Base-by-base conservation (phyloP, 2,329 filamentous ascomycete genomes). In the Aspergillus japonicus region DNA sequence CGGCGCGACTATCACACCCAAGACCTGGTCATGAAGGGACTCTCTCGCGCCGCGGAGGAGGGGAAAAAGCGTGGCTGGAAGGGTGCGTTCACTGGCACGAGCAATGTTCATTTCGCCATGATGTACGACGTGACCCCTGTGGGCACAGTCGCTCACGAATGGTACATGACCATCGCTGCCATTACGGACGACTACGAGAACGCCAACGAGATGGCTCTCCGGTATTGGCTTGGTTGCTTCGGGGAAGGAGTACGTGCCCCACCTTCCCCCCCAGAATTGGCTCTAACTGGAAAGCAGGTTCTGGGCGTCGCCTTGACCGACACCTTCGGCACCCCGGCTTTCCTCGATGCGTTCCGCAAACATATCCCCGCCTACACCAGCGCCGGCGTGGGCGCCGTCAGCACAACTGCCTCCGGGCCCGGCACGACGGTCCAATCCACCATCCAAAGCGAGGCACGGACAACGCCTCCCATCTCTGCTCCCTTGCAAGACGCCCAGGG, bases 151-250 rank as follows among this genome's bases (percentile, higher is more conserved):
- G 95, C 95, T 0, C 95, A 99, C 72, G 95, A 99, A 78, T 99
- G 95, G 95, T 98, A 97, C 81, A 99, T 99, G 95, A 93, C 92
- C 47, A 94, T 96, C 63, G 95, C 95, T 0, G 93, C 95, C 44
- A 92, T 97, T 67, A 91, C 89, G 4, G 84, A 91, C 63, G 86
- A 97, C 76, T 99, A 99, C 73, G 84, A 87, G 67, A 82, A 85
- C 62, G 93, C 95, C 3, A 96, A 93, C 42, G 92, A 96, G 74
- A 84, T 89, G 64, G 93, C 92, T 0, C 80, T 99, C 66, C 83
- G 87, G 59, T 92, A 96, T 73, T 99, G 95, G 95, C 85, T 96
- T 35, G 87, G 88, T 55, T 96, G 91, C 62, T 99, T 97, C 72
- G 95, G 95, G 4, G 87, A 89, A 71, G 91, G 86, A 2, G 85